These are phyloP conservation scores for Leccinum rimulosum DNA, from an alignment of 768 basidiomycete species.

Conservation along the genomic window DNA sequence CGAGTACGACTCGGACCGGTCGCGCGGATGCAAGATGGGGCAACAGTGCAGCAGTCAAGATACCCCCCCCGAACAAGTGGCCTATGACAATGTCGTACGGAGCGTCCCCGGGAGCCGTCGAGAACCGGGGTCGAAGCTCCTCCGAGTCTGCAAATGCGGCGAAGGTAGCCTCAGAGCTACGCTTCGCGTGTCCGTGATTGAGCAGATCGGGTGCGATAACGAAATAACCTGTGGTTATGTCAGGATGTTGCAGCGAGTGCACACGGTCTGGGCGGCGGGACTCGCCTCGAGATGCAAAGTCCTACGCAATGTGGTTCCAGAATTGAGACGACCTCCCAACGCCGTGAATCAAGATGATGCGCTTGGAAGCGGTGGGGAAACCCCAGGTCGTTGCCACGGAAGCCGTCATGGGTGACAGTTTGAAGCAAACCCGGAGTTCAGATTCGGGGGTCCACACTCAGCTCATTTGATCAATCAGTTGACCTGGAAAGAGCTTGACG, in stretches of 20 bases:
- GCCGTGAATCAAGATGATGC: conserved; percentile 20
- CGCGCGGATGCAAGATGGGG: conserved; percentile 12
- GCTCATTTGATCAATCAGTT: too few relatives aligned
- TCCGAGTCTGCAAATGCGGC: conserved; percentile 9
- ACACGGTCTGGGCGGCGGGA: neutral
- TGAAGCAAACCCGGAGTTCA: too few relatives aligned
- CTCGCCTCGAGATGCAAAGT: conserved; percentile 19
- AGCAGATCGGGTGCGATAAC: conserved; percentile 24
- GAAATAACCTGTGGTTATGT: conserved; percentile 16
- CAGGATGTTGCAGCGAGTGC: too few relatives aligned
- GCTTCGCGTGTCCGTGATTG: conserved; percentile 17
- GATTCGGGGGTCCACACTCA: too few relatives aligned
- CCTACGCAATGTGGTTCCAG: conserved; percentile 15
- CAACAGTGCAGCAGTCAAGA: conserved; percentile 14
- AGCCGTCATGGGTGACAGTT: too few relatives aligned
- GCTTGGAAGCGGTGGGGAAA: conserved; percentile 16
- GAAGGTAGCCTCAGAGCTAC: conserved; percentile 12
- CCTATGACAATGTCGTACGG: conserved; percentile 18
- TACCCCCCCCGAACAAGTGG: conserved; percentile 19
- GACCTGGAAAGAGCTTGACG: too few relatives aligned
- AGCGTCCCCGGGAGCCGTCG: neutral
- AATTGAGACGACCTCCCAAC: conserved; percentile 11
- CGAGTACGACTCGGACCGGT: conserved; percentile 13
- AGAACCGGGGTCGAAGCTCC: conserved; percentile 15
- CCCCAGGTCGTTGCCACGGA: conserved; percentile 16